Evolutionary conservation across 1,284 basidiomycete species (phyloP).

Genomic region (Kwoniella shivajii): DNA sequence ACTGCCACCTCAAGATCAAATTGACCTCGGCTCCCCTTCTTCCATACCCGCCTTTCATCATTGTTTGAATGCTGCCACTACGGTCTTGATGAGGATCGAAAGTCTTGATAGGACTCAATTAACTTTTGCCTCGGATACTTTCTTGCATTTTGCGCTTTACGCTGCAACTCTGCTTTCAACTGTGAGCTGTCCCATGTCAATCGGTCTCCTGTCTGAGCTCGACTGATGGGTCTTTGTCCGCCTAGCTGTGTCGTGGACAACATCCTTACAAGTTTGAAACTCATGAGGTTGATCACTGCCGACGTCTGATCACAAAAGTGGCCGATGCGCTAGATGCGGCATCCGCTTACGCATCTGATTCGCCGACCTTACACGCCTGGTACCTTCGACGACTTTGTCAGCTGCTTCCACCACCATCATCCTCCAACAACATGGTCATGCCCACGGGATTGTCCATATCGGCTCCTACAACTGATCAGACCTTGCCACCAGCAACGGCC

Average conservation of each 20-base stretch:
- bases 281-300: slow-evolving; percentile 38
- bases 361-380: slow-evolving; percentile 38
- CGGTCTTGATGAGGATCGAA: slow-evolving; percentile 35
- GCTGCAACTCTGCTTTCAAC: slow-evolving; percentile 41
- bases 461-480: neutral
- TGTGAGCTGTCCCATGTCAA: slow-evolving; percentile 11
- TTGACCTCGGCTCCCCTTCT: slow-evolving; percentile 23
- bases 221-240: neutral
- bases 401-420: slow-evolving; percentile 14
- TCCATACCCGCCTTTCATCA: slow-evolving; percentile 42
- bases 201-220: neutral
- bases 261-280: slow-evolving; percentile 38
- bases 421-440: neutral
- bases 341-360: slow-evolving; percentile 34
- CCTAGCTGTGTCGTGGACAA: slow-evolving; percentile 25
- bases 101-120: slow-evolving; percentile 33
- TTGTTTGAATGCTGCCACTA: slow-evolving; percentile 37
- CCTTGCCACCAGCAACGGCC: neutral
- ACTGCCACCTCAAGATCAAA: slow-evolving; percentile 33
- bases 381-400: slow-evolving; percentile 35
- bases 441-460: neutral
- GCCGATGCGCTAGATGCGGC: slow-evolving; percentile 34
- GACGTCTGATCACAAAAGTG: slow-evolving; percentile 36
- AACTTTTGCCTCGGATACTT: slow-evolving; percentile 42
- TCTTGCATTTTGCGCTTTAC: slow-evolving; percentile 46